Conservation (phyloP, 495 filamentous ascomycete species). For the Aspergillus conjunctus region DNA sequence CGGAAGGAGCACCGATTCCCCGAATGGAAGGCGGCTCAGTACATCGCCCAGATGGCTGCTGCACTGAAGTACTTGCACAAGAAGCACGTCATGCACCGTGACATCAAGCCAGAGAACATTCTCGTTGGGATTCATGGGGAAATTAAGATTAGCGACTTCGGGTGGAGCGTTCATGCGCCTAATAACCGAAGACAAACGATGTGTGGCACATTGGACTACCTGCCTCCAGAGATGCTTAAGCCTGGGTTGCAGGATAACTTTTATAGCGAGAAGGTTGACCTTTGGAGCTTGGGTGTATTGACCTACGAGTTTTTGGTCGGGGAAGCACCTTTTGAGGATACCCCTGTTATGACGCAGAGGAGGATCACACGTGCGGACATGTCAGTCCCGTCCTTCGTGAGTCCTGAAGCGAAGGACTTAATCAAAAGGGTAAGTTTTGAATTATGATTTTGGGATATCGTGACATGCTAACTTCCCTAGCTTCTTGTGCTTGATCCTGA, state of each 20-base stretch:
- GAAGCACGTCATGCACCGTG: constrained; percentile 98
- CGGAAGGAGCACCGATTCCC: constrained; percentile 85
- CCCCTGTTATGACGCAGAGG: constrained; percentile 89
- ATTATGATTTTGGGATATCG: not conserved
- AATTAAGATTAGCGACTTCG: constrained; percentile 98
- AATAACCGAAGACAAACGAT: constrained; percentile 93
- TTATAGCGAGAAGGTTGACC: constrained; percentile 92
- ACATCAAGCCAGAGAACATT: constrained; percentile 99
- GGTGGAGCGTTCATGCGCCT: constrained; percentile 97
- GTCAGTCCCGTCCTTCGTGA: constrained; percentile 87
- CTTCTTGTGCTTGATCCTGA: constrained; percentile 92
- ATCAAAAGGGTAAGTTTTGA: constrained; percentile 75
- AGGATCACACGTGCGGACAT: constrained; percentile 90
- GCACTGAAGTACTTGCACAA: constrained; percentile 90
- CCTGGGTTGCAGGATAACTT: constrained; percentile 76
- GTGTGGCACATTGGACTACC: constrained; percentile 96
- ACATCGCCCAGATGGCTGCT: constrained; percentile 97
- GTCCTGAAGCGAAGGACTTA: constrained; percentile 85
- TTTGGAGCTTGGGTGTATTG: constrained; percentile 94
- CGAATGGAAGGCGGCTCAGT: constrained; percentile 95
- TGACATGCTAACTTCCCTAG: constrained; percentile 45
- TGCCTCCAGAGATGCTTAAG: constrained; percentile 96
- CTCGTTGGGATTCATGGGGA: constrained; percentile 96
- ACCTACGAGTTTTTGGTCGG: constrained; percentile 97
- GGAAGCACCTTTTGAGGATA: constrained; percentile 96